A percentile compares a stretch with the other conserved stretches of the same genome.
These are phyloP conservation scores for Rhodotorula sp. DNA, from an alignment of 1,284 basidiomycete species.

Conservation along the genomic window DNA sequence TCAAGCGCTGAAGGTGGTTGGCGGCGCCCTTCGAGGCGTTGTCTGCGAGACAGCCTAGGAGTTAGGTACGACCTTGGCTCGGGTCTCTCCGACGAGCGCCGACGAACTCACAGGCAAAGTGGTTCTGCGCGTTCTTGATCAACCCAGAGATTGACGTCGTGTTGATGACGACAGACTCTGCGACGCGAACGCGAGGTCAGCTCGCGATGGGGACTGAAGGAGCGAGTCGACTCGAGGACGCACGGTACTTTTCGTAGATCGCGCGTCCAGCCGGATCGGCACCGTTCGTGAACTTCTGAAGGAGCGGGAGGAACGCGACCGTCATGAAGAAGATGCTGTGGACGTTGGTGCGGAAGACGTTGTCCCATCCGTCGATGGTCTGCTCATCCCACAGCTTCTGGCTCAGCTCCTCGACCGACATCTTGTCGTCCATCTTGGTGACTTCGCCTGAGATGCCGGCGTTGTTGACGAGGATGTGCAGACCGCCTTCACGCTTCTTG, in stretches of 20 bases:
- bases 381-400: slow-evolving; percentile 61
- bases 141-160: slow-evolving; percentile 71
- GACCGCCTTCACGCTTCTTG: slow-evolving; percentile 60
- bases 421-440: slow-evolving; percentile 59
- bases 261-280: slow-evolving; percentile 50
- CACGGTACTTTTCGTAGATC: slow-evolving; percentile 54
- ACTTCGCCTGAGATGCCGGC: slow-evolving; percentile 51
- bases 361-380: slow-evolving; percentile 63
- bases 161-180: slow-evolving; percentile 56
- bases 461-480: slow-evolving; percentile 70
- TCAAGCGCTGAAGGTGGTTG: slow-evolving; percentile 68
- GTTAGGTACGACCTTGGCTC: neutral
- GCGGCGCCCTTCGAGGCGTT: slow-evolving; percentile 68
- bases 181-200: too few relatives aligned
- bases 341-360: slow-evolving; percentile 53
- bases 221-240: too few relatives aligned
- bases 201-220: neutral
- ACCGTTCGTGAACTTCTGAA: slow-evolving; percentile 55
- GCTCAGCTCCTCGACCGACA: slow-evolving; percentile 46
- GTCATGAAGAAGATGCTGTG: slow-evolving; percentile 64
- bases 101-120: slow-evolving; percentile 53
- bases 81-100: slow-evolving; percentile 41
- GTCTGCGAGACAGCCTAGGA: neutral
- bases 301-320: slow-evolving; percentile 68
- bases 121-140: slow-evolving; percentile 67